Percentiles rank a stretch among this genome's conserved stretches.
phyloP scores from a whole-genome alignment of 495 filamentous ascomycete species.

The Choiromyces venosus region DNA sequence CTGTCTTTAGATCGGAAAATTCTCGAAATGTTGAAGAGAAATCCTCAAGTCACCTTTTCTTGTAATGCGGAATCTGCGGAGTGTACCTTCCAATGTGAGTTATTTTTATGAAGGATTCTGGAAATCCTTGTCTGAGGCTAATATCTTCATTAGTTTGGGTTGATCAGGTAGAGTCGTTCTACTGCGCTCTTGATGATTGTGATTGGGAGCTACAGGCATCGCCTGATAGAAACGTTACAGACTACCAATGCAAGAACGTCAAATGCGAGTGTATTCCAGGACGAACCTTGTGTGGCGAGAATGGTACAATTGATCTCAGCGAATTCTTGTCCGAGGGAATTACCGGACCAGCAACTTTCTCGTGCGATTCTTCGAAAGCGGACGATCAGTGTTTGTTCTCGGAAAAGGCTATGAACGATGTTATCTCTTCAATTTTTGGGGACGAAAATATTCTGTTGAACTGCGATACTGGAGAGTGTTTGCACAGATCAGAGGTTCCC shows the following conservation, averaged over 20 bases:
- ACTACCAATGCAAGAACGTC: conserved; percentile 77
- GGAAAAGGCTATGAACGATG: conserved; percentile 81
- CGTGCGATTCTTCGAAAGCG: conserved; percentile 51
- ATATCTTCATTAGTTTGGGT: conserved; percentile 71
- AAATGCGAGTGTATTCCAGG: conserved; percentile 81
- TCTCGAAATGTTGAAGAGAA: conserved; percentile 72
- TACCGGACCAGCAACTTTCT: conserved; percentile 78
- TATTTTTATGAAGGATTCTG: not conserved
- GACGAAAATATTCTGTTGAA: conserved; percentile 78
- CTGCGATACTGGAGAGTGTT: conserved; percentile 83
- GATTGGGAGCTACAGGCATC: conserved; percentile 62
- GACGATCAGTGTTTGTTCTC: conserved; percentile 70
- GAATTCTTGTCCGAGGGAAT: conserved; percentile 78
- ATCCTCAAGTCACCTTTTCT: conserved; percentile 88
- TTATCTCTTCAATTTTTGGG: conserved; percentile 83
- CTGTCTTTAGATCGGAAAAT: conserved; percentile 58
- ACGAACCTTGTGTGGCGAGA: conserved; percentile 86
- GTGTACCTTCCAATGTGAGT: conserved; percentile 81
- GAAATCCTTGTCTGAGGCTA: conserved; percentile 37
- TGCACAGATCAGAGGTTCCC: conserved; percentile 85
- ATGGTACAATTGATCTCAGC: conserved; percentile 82
- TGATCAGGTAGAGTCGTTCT: conserved; percentile 88
- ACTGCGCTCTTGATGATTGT: conserved; percentile 81
- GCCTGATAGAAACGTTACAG: conserved; percentile 68
- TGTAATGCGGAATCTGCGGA: conserved; percentile 67